phyloP scores from a whole-genome alignment of 2,329 filamentous ascomycete species.

The Penicillium sp. region DNA sequence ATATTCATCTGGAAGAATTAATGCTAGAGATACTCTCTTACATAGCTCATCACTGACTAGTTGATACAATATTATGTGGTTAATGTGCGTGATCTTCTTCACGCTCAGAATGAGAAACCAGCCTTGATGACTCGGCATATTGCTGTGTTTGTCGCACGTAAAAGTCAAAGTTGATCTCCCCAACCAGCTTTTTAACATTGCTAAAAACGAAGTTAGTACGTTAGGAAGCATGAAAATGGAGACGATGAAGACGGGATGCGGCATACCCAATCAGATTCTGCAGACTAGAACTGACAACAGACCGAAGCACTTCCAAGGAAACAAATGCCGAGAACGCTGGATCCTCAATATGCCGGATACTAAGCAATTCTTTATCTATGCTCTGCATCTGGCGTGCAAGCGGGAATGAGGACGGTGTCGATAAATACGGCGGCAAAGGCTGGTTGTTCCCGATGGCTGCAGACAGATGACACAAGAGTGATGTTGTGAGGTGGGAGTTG shows the following conservation, averaged over 20 bases:
- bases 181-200: conserved; percentile 32
- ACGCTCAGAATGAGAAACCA: conserved; percentile 1
- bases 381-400: conserved; percentile 57
- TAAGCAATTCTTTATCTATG: conserved; percentile 59
- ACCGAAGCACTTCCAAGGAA: conserved; percentile 60
- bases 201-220: conserved; percentile 15
- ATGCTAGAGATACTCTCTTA: neutral
- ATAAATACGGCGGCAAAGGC: conserved; percentile 67
- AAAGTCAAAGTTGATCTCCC: conserved; percentile 35
- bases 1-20: neutral
- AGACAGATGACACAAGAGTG: conserved; percentile 67
- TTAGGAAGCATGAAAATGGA: neutral
- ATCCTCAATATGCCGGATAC: conserved; percentile 63
- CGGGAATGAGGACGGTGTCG: conserved; percentile 59
- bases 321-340: conserved; percentile 72
- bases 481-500: conserved; percentile 47
- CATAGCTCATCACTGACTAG: neutral
- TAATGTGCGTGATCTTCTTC: neutral
- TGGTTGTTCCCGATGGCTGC: conserved; percentile 63
- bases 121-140: conserved; percentile 9
- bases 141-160: conserved; percentile 5
- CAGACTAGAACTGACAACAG: conserved; percentile 31
- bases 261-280: conserved; percentile 31
- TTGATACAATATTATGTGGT: too few relatives aligned
- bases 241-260: neutral